Evolutionary conservation across 169 alveolate genomes (phyloP), one percentile per base, ranked within the genome.

Genomic region (Plasmodium gonderi): DNA sequence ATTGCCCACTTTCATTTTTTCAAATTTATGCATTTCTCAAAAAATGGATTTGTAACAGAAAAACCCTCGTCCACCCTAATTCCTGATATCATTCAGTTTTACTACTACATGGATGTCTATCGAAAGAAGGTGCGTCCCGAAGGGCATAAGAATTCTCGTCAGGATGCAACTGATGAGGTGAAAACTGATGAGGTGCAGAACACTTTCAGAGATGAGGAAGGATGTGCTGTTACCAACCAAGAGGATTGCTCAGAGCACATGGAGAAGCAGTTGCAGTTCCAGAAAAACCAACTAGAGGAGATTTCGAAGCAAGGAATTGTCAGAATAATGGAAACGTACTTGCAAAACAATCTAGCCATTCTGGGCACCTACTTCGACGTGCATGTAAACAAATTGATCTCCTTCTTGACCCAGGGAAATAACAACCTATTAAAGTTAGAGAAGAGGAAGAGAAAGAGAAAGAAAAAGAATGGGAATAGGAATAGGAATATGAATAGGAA

Each of bases 391-490:
- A 82, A 82, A 11, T 29, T 68, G 26, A 36, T 26, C 67, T 44
- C 82, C 29, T 68, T 47, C 17, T 54, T 82, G 51, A 68, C 91
- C n/a, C 91, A 82, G 64, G 91, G 91, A 5, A 82, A 82, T 45
- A 82, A 82, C 67, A 45, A 82, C 60, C 68, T 82, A 17, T 23
- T 65, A 9, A 80, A 31, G 91, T 80, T 42, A n/a, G 80, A 2
- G 36, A 36, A 54, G 40, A 26, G 54, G 23, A 0, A 20, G 26
- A 23, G 29, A 44, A 44, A 54, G 23, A 54, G n/a, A 54, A 54
- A 54, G n/a, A 54, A 54, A 54, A 54, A 6, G 17, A 54, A 54
- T 12, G 3, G 3, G 3, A 54, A 54, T 12, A 54, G n/a, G 3
- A 54, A 9, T 23, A 54, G n/a, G n/a, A 54, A 9, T 12, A 9